phyloP scores from a whole-genome alignment of 1,139 yeast genomes.

The Hyphopichia wangnamkhiaoensis region DNA sequence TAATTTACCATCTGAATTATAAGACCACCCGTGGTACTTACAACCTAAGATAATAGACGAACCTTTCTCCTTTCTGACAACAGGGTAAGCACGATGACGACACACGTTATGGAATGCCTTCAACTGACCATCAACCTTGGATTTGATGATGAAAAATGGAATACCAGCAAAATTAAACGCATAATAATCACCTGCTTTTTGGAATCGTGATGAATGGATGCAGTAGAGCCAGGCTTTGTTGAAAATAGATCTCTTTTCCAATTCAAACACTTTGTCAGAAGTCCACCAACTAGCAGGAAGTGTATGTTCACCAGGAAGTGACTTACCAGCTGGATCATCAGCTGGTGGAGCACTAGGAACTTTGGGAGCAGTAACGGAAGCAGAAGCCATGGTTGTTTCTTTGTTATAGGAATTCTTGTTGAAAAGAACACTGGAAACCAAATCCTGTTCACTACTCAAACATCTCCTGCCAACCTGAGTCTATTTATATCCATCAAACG shows the following conservation, averaged over 20 bases:
- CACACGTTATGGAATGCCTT: constrained; percentile 66
- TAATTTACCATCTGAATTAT: constrained; percentile 56
- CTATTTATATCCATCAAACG: too few species aligned
- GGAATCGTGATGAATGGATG: constrained; percentile 50
- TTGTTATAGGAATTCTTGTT: neutral
- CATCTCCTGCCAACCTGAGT: too few species aligned
- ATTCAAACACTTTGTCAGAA: constrained; percentile 54
- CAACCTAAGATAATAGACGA: constrained; percentile 58
- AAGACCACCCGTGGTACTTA: constrained; percentile 68
- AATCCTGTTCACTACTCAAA: too few species aligned
- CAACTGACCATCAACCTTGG: constrained; percentile 48
- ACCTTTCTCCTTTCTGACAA: constrained; percentile 58
- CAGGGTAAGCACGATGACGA: constrained; percentile 65
- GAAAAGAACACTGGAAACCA: too few species aligned
- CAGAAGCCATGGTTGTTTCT: constrained; percentile 10
- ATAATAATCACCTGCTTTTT: constrained; percentile 58
- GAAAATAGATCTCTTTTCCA: constrained; percentile 58
- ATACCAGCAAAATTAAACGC: constrained; percentile 52
- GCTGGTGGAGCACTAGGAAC: constrained; percentile 30
- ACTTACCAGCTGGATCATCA: constrained; percentile 19
- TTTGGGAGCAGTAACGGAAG: constrained; percentile 10
- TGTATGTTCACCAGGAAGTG: constrained; percentile 54
- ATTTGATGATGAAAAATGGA: constrained; percentile 56
- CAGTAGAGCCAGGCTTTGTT: constrained; percentile 58
- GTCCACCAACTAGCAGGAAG: constrained; percentile 70